Evolutionary conservation across 805 yeast genomes (phyloP).

Genomic region (Teunomyces aglyptinius): DNA sequence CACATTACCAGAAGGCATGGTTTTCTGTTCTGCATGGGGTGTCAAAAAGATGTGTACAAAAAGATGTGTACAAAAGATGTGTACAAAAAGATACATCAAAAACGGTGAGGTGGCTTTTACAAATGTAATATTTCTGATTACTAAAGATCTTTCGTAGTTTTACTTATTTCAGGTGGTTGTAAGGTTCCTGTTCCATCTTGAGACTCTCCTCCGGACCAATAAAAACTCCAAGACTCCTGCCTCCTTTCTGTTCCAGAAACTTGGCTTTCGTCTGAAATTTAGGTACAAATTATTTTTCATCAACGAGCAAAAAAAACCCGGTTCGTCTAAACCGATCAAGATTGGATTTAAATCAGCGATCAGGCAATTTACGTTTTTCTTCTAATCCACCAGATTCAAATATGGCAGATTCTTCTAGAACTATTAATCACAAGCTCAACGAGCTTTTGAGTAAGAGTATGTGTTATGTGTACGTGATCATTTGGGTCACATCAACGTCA

Average conservation of each 20-base stretch:
- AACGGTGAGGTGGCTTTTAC: background rate
- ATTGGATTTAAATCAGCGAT: background rate
- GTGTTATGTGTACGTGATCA: conserved; percentile 9
- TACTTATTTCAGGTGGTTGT: background rate
- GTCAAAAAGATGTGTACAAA: no score
- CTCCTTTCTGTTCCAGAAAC: background rate
- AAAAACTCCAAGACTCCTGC: background rate
- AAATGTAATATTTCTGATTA: no score
- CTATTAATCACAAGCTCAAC: conserved; percentile 43
- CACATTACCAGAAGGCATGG: background rate
- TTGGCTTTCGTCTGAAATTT: conserved; percentile 4
- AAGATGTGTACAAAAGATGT: no score
- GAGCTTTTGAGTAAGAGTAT: conserved; percentile 39
- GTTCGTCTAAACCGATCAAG: background rate
- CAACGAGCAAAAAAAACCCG: background rate
- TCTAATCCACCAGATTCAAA: background rate
- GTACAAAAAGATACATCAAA: no score
- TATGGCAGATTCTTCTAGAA: conserved; percentile 42
- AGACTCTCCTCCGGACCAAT: background rate
- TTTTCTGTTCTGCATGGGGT: background rate
- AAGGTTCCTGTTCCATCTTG: background rate
- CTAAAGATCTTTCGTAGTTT: no score
- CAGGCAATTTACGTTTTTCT: conserved; percentile 1
- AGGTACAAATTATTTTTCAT: background rate
- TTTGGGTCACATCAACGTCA: background rate